These are phyloP conservation scores for Dendrocalamus sinicus DNA, from an alignment of 176 grass and related monocot species.

Conservation along the genomic window DNA sequence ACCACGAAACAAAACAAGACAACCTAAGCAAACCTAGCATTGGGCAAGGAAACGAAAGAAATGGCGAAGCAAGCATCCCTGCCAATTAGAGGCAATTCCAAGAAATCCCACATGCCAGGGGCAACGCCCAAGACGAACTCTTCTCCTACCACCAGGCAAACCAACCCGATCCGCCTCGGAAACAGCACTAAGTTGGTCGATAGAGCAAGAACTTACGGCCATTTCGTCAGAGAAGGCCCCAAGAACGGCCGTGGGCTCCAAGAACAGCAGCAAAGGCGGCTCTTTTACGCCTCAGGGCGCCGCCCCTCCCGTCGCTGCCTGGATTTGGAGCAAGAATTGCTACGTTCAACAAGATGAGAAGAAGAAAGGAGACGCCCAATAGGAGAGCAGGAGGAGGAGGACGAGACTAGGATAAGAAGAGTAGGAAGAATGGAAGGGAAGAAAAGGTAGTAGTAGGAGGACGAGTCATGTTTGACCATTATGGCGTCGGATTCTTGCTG, in stretches of 20 bases:
- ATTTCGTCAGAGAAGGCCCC: constrained; percentile 46
- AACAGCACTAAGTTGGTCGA: neutral
- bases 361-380: neutral
- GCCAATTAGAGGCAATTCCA: constrained; percentile 24
- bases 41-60: constrained; percentile 24
- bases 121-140: neutral
- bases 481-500: constrained; percentile 45
- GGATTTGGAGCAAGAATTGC: constrained; percentile 43
- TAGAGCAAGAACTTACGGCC: constrained; percentile 60
- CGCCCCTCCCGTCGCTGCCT: constrained; percentile 14
- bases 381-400: neutral
- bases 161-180: constrained; percentile 20
- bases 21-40: constrained; percentile 23
- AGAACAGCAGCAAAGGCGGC: constrained; percentile 28
- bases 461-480: constrained; percentile 56
- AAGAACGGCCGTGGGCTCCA: neutral
- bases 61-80: constrained; percentile 21
- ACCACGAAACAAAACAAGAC: neutral
- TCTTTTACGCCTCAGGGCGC: constrained; percentile 35
- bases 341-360: constrained; percentile 22
- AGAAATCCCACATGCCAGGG: constrained; percentile 43
- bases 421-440: constrained; percentile 29
- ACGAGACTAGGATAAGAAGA: neutral
- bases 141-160: neutral
- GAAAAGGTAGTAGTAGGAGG: neutral